phyloP scores from a whole-genome alignment of 108 stramenopile species.

The Cyclotella sp. region DNA sequence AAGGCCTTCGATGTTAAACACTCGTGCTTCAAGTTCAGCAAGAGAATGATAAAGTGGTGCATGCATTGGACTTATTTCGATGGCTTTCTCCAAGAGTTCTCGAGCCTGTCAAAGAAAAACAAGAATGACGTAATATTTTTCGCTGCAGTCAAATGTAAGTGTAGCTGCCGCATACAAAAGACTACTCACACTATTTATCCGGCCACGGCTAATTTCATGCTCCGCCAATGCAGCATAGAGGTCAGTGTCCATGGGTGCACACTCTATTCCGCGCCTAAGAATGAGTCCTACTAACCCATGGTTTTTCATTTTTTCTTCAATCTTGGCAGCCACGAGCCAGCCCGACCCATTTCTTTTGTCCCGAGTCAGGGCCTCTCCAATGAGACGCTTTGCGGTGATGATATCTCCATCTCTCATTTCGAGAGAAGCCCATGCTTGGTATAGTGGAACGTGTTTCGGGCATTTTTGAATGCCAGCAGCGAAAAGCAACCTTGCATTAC shows the following conservation, averaged over 20 bases:
- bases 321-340: slow-evolving; percentile 77
- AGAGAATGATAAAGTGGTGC: slow-evolving; percentile 87
- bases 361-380: slow-evolving; percentile 73
- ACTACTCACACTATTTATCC: slow-evolving; percentile 65
- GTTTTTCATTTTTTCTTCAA: slow-evolving; percentile 64
- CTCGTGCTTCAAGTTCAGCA: slow-evolving; percentile 85
- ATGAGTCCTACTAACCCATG: slow-evolving; percentile 66
- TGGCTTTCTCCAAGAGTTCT: slow-evolving; percentile 74
- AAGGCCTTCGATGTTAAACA: slow-evolving; percentile 87
- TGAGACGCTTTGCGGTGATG: slow-evolving; percentile 67
- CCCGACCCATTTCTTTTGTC: slow-evolving; percentile 77
- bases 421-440: slow-evolving; percentile 82
- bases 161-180: background rate
- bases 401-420: slow-evolving; percentile 73
- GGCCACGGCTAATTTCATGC: slow-evolving; percentile 57
- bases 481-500: slow-evolving; percentile 67
- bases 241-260: slow-evolving; percentile 66
- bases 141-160: background rate
- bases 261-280: slow-evolving; percentile 81
- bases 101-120: slow-evolving; percentile 47
- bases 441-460: slow-evolving; percentile 68
- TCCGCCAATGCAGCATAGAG: slow-evolving; percentile 76
- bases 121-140: background rate
- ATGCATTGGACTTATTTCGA: slow-evolving; percentile 79
- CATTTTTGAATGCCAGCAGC: slow-evolving; percentile 74